Percentiles rank a stretch among this genome's conserved stretches.
Conservation (phyloP, 140 eudicot genomes). For the Cichorium intybus region DNA sequence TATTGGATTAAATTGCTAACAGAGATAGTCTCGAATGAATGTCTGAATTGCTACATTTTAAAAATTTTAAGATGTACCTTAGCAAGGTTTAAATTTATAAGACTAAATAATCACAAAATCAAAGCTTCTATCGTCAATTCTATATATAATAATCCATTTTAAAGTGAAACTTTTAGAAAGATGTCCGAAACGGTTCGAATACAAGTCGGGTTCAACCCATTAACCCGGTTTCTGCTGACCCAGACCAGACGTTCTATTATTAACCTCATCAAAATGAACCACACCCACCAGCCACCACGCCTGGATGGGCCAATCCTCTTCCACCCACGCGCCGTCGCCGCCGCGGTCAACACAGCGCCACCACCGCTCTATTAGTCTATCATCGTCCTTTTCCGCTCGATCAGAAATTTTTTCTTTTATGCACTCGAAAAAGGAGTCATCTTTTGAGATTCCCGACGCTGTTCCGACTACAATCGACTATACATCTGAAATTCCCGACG, state of each 20-base stretch:
- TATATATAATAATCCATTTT: too few species aligned
- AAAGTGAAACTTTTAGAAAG: too few species aligned
- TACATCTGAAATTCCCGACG: conserved; percentile 34
- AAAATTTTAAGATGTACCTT: too few species aligned
- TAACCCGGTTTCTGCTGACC: background rate
- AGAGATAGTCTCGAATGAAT: too few species aligned
- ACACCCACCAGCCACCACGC: conserved; percentile 20
- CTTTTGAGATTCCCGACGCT: background rate
- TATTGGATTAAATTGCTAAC: too few species aligned
- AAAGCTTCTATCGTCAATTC: too few species aligned
- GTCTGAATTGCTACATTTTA: too few species aligned
- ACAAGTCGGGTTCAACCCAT: background rate
- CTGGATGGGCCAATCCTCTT: conserved; percentile 30
- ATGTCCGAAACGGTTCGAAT: background rate
- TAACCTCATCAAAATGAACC: conserved; percentile 12
- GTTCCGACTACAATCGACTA: conserved; percentile 11
- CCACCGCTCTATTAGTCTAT: conserved; percentile 15
- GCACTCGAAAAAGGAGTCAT: conserved; percentile 13
- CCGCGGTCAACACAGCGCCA: conserved; percentile 20
- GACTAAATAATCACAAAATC: too few species aligned
- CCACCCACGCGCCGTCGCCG: conserved; percentile 21
- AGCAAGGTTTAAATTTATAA: too few species aligned
- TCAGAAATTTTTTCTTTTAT: conserved; percentile 15
- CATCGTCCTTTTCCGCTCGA: conserved; percentile 17
- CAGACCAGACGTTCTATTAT: background rate